A percentile compares a stretch with the other conserved stretches of the same genome.
phyloP scores from a whole-genome alignment of 2,329 filamentous ascomycete species.

The Podosphaera fusca region DNA sequence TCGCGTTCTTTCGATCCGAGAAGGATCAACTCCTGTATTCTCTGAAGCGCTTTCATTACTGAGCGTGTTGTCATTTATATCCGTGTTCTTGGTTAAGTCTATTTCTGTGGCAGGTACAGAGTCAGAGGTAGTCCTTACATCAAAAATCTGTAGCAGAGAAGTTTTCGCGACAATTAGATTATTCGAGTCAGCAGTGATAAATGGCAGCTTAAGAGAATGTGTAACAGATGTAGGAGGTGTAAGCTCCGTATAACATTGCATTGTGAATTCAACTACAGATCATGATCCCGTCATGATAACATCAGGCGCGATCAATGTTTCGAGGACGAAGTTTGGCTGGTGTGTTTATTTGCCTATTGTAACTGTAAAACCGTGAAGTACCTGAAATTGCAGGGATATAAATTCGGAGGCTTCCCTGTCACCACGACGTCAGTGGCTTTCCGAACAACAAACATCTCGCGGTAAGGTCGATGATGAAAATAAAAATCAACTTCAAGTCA shows the following conservation, averaged over 20 bases:
- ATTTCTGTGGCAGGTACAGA: conserved; percentile 17
- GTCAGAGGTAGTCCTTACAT: conserved; percentile 43
- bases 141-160: conserved; percentile 80
- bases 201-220: conserved; percentile 58
- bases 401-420: background rate
- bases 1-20: conserved; percentile 36
- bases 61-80: conserved; percentile 26
- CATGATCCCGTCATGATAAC: conserved; percentile 2
- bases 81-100: conserved; percentile 19
- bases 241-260: conserved; percentile 97
- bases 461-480: background rate
- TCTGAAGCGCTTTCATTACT: conserved; percentile 40
- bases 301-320: background rate
- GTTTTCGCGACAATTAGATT: conserved; percentile 86
- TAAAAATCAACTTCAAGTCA: background rate
- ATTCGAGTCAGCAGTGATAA: conserved; percentile 49
- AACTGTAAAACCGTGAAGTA: background rate
- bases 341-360: background rate
- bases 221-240: conserved; percentile 85
- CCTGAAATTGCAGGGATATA: background rate
- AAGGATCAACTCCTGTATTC: conserved; percentile 40
- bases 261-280: conserved; percentile 19
- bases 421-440: background rate
- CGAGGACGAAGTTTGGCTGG: background rate
- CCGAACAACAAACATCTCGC: background rate